These are phyloP conservation scores for Fragilaria crotonensis DNA, from an alignment of 108 stramenopile species.

Conservation along the genomic window DNA sequence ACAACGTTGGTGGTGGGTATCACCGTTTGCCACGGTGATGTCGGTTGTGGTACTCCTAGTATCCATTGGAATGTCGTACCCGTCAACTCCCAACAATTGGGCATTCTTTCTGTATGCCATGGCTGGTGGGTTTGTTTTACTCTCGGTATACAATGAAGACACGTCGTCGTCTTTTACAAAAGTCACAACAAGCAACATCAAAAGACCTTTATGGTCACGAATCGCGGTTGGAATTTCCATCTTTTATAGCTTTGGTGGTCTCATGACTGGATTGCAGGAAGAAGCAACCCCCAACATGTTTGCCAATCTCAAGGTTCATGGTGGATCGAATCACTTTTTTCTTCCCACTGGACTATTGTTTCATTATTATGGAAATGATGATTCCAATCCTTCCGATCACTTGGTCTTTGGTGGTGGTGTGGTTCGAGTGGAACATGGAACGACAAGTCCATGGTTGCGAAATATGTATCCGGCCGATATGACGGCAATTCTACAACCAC, in stretches of 20 bases:
- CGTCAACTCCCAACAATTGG: too few relatives aligned
- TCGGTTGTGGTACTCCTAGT: too few relatives aligned
- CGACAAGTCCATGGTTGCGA: not conserved
- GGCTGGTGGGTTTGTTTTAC: too few relatives aligned
- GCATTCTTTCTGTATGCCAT: too few relatives aligned
- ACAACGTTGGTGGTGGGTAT: too few relatives aligned
- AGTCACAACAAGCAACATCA: not conserved
- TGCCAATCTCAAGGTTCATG: constrained; percentile 2
- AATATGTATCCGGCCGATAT: constrained; percentile 3
- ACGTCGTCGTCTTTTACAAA: not conserved
- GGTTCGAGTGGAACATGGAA: too few relatives aligned
- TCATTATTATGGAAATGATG: constrained; percentile 1
- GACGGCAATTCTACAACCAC: not conserved
- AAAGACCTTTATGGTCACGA: constrained; percentile 6
- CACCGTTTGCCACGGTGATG: too few relatives aligned
- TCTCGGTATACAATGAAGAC: too few relatives aligned
- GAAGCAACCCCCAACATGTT: constrained; percentile 3
- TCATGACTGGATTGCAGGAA: not conserved
- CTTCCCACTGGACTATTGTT: constrained; percentile 7
- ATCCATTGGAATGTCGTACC: too few relatives aligned
- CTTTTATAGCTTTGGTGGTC: constrained; percentile 1
- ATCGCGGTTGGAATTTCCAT: not conserved
- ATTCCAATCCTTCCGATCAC: constrained; percentile 4
- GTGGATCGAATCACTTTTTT: constrained; percentile 3
- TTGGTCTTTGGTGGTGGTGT: constrained; percentile 5